Conservation (phyloP, 1,139 yeast genomes). For the Protomyces lactucae-debilis region DNA sequence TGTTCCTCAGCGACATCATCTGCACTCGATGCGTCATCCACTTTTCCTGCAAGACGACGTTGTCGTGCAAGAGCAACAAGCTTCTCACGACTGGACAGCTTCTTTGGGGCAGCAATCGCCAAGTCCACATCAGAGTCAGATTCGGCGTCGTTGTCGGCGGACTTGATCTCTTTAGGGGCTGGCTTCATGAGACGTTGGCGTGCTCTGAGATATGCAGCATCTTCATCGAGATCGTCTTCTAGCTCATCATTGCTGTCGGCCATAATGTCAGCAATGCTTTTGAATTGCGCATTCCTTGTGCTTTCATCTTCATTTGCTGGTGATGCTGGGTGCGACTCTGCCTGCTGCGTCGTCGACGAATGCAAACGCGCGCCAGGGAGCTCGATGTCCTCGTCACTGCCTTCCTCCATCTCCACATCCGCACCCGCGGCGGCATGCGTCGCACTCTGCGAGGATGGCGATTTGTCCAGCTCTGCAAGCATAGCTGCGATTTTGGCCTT, state of each 20-base stretch:
- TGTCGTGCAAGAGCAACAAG: slow-evolving; percentile 1
- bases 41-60: neutral
- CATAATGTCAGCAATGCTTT: slow-evolving; percentile 8
- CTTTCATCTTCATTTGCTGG: neutral
- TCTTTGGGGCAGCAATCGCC: neutral
- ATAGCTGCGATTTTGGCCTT: slow-evolving; percentile 2
- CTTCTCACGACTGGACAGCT: neutral
- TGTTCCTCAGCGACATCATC: neutral
- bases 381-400: neutral
- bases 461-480: slow-evolving; percentile 1
- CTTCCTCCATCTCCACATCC: neutral
- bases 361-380: neutral
- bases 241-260: neutral
- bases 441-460: neutral
- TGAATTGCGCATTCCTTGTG: neutral
- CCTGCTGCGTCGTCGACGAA: neutral
- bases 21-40: neutral
- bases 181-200: neutral
- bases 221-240: slow-evolving; percentile 4
- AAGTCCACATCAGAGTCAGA: slow-evolving; percentile 9
- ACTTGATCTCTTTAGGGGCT: neutral
- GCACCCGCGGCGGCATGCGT: neutral
- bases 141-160: neutral
- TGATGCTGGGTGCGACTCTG: neutral
- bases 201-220: neutral